Base-by-base conservation (phyloP, 1,284 basidiomycete species). In the Irpex lacteus region DNA sequence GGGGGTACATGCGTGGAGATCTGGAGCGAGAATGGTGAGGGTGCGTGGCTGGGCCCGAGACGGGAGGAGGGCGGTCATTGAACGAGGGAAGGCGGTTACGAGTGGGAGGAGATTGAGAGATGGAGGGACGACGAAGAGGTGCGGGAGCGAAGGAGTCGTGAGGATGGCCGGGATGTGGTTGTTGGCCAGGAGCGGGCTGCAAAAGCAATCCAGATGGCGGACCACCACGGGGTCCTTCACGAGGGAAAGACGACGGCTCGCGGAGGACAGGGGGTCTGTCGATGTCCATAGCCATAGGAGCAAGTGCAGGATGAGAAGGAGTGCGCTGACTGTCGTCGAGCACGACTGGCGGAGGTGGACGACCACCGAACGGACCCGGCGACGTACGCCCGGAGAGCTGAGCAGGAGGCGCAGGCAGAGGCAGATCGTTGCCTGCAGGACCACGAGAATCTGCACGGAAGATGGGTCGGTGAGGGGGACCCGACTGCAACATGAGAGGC, bases 281-380 rank as follows among this genome's bases (percentile, higher is more conserved):
- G 4, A 92, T 84, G 15, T 95, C 92, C 54, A 56, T 96, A 0
- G 92, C 32, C 32, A 32, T 32, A 32, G 32, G 84, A 1, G 91
- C 93, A 19, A 96, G 80, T 1, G 86, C 89, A 0, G 90, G 86
- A 66, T 92, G 89, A 4, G 84, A 81, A 6, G 85, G 82, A 0
- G 79, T 73, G 56, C 89, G 87, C n/a, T 87, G 81, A 11, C 77
- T 78, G 63, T 92, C 90, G 67, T 92, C 90, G 13, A 93, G 75
- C 54, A 90, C 81, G 50, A 93, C 87, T 13, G 91, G 91, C 5
- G 90, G 91, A 2, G 90, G 91, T 2, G 89, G 88, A 0, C 90
- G 90, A 47, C 91, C 90, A 68, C 89, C 78, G 79, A 92, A 92
- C 5, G 90, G 90, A 38, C 86, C 83, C 0, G 87, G 87, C 1